Base-by-base conservation (phyloP, 176 grass and related monocot genomes). In the Chloris gayana region DNA sequence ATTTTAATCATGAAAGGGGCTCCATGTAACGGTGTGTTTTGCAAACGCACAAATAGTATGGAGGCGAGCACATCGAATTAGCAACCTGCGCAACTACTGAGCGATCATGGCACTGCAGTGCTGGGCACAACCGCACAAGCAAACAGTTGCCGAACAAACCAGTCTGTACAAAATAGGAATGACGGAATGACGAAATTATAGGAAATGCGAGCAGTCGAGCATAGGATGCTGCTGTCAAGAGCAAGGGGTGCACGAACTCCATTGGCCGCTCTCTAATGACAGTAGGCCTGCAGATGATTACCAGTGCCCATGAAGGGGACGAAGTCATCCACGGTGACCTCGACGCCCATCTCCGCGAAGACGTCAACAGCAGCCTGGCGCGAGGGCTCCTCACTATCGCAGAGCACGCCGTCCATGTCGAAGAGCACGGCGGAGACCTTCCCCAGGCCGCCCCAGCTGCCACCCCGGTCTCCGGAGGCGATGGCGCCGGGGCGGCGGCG, bases 361-460 rank as follows among this genome's bases (percentile, higher is more conserved):
- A 99, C 72, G 42, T 93, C 92, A 9, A 99, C 96, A 47, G 67
- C 96, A 45, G 96, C 96, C 58, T 83, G 75, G 29, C 86, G 84
- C 57, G 96, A 99, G 3, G 88, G 86, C 84, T 95, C 96, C 87
- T 95, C 92, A 70, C 96, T 99, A 82, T 99, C 80, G 85, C 96
- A 99, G 58, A 99, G 90, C 42, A 95, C 96, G 75, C 92, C 90
- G 54, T 99, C 96, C 90, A 95, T 99, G 64, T 99, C 92, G 71
- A 99, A 99, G 75, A 99, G 88, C 77, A 99, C 90, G 34, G 92
- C 96, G 1, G 92, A 93, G 18, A 99, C 92, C 82, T 93, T 91
- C 2, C 90, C 96, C 92, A 95, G 11, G 79, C 74, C 26, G 10
- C 86, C 35, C 35, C 35, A 37, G 35, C 35, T 37, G 35, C 35